A percentile compares a stretch with the other conserved stretches of the same genome.
phyloP scores from a whole-genome alignment of 345 rosid genomes.

The Syzygium grande region DNA sequence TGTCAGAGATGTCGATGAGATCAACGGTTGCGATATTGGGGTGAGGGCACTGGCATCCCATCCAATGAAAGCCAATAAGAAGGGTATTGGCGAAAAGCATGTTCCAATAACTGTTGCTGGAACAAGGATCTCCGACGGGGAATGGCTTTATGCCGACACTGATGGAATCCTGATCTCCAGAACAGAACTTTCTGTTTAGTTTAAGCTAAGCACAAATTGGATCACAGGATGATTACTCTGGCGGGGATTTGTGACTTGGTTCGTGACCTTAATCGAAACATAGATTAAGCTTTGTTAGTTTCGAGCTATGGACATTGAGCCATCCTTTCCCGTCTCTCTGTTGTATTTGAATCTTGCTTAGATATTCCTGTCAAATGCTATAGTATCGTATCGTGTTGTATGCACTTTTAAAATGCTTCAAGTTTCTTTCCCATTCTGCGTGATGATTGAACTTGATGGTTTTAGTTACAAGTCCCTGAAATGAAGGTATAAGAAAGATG shows the following conservation, averaged over 20 bases:
- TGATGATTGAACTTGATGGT: not conserved
- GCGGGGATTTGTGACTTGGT: not conserved
- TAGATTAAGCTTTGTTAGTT: not conserved
- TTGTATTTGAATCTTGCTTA: not conserved
- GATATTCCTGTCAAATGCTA: not conserved
- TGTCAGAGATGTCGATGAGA: slow-evolving; percentile 43
- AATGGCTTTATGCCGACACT: slow-evolving; percentile 14
- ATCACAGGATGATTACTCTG: not conserved
- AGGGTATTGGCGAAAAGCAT: slow-evolving; percentile 16
- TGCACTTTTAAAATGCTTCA: not conserved
- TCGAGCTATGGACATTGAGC: not conserved
- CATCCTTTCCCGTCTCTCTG: not conserved
- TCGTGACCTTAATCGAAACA: not conserved
- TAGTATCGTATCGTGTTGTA: not conserved
- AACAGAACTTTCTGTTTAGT: slow-evolving; percentile 8
- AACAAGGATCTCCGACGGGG: slow-evolving; percentile 13
- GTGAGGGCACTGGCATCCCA: slow-evolving; percentile 44
- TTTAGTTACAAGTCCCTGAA: not conserved
- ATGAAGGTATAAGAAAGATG: not conserved
- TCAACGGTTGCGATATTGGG: slow-evolving; percentile 46
- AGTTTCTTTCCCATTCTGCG: not conserved
- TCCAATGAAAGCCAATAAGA: slow-evolving; percentile 42
- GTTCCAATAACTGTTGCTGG: slow-evolving; percentile 14
- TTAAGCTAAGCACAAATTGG: not conserved
- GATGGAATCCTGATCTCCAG: slow-evolving; percentile 12